Conservation (phyloP, 805 yeast species). For the Candida mattraensis region DNA sequence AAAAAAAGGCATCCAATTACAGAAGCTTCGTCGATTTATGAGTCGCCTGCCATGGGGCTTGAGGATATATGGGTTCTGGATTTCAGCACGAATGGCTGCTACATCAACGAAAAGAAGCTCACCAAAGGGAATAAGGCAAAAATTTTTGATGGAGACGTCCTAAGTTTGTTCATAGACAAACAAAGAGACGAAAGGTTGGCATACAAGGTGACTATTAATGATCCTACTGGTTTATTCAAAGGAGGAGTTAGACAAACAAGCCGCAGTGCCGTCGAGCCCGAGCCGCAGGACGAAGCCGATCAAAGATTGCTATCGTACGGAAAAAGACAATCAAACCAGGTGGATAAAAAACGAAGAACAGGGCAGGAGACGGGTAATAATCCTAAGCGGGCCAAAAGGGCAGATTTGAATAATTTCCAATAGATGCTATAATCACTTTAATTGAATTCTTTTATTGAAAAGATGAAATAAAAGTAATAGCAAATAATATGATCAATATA, state of each 20-base stretch:
- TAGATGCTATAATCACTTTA: conserved; percentile 1
- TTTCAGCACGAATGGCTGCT: conserved; percentile 77
- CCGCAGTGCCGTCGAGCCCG: conserved; percentile 17
- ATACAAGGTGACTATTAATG: conserved; percentile 53
- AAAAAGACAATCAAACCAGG: conserved; percentile 8
- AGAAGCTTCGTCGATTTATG: conserved; percentile 50
- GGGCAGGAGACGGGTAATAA: conserved; percentile 5
- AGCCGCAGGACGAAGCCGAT: conserved; percentile 23
- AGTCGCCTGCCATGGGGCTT: conserved; percentile 68
- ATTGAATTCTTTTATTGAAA: too few relatives aligned
- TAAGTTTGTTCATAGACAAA: conserved; percentile 66
- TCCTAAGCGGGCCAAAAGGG: conserved; percentile 22
- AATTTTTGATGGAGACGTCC: conserved; percentile 61
- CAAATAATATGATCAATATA: conserved; percentile 7
- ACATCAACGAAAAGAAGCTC: conserved; percentile 57
- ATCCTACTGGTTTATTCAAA: conserved; percentile 60
- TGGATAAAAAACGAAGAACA: conserved; percentile 12
- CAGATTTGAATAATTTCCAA: conserved; percentile 20
- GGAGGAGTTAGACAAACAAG: conserved; percentile 42
- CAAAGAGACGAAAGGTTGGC: conserved; percentile 51
- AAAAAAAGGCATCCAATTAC: conserved; percentile 61
- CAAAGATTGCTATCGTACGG: conserved; percentile 3
- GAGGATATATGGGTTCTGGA: conserved; percentile 82
- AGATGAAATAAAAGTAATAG: too few relatives aligned
- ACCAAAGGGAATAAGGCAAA: conserved; percentile 63